Evolutionary conservation across 257 asterid genomes (phyloP), one percentile per base, ranked within the genome.

Genomic region (Salvia rosmarinus): DNA sequence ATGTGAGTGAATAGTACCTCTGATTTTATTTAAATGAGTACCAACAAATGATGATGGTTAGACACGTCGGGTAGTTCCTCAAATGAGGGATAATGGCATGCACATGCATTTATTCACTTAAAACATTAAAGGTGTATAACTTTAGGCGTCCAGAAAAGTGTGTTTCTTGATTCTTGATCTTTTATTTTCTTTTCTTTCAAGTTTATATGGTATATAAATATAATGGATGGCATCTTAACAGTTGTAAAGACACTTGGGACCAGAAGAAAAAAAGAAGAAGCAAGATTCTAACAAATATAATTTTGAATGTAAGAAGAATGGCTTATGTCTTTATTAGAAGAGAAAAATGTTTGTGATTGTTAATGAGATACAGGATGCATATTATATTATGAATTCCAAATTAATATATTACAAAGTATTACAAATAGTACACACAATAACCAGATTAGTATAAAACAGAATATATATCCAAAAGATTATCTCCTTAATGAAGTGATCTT

Each of bases 111-210:
- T 78, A 75, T 70, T 73, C 76, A 72, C 50, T 75, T 50, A 16
- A 25, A 76, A 72, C 73, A 62, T 20, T 60, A 72, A 67, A 80
- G 84, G 70, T 49, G 67, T 60, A 75, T 49, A 72, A 77, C 83
- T 82, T 82, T 82, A 82, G 75, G 73, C 77, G 61, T 85, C 85
- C 75, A 82, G 28, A 78, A 82, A 72, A 55, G 64, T 64, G 68
- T 66, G 68, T 66, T 49, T 64, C 68, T 47, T 64, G 75, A 79
- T 65, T 85, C 62, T 83, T 78, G 52, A 72, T 78, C 80, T 81
- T 63, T 75, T 64, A 42, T 5, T 55, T 55, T 55, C 6, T 12
- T 56, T 12, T 7, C 9, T 37, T 46, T 30, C 54, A 49, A 12
- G 55, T 39, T 71, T 74, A 51, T 43, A 19, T 5, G 64, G 32